Conservation (phyloP, 2,329 filamentous ascomycete species). For the Periconia sp. region DNA sequence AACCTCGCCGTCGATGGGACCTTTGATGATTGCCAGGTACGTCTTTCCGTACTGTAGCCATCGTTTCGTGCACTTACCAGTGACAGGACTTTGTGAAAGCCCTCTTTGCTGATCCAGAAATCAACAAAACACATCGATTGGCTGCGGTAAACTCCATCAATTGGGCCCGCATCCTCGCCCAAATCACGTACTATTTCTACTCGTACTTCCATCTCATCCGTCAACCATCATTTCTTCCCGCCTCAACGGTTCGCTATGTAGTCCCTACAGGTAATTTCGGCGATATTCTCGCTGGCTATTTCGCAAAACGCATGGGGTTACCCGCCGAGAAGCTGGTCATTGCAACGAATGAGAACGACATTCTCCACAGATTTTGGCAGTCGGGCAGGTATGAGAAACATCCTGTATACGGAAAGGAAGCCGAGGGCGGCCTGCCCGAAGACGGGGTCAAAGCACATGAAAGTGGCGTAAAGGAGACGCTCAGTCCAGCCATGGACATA, state of each 20-base stretch:
- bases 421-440: conserved; percentile 56
- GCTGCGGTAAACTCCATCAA: conserved; percentile 97
- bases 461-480: conserved; percentile 83
- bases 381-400: conserved; percentile 89
- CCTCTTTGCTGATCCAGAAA: conserved; percentile 81
- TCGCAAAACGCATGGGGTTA: conserved; percentile 86
- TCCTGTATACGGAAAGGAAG: conserved; percentile 59
- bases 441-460: conserved; percentile 64
- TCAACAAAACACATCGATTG: conserved; percentile 80
- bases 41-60: neutral
- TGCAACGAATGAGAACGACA: conserved; percentile 97
- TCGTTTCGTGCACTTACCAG: conserved; percentile 19
- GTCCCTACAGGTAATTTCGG: conserved; percentile 97
- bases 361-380: conserved; percentile 92
- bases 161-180: conserved; percentile 90
- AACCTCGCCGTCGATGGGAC: conserved; percentile 87
- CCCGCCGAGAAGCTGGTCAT: conserved; percentile 86
- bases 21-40: conserved; percentile 91
- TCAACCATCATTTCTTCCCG: conserved; percentile 60
- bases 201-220: conserved; percentile 81
- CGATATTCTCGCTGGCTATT: conserved; percentile 91
- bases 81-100: conserved; percentile 84
- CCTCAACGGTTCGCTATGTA: conserved; percentile 74
- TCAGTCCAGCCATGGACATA: conserved; percentile 97
- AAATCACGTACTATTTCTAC: conserved; percentile 97